Evolutionary conservation across 495 filamentous ascomycete species (phyloP).

Genomic region (Hypoxylon fuscum): DNA sequence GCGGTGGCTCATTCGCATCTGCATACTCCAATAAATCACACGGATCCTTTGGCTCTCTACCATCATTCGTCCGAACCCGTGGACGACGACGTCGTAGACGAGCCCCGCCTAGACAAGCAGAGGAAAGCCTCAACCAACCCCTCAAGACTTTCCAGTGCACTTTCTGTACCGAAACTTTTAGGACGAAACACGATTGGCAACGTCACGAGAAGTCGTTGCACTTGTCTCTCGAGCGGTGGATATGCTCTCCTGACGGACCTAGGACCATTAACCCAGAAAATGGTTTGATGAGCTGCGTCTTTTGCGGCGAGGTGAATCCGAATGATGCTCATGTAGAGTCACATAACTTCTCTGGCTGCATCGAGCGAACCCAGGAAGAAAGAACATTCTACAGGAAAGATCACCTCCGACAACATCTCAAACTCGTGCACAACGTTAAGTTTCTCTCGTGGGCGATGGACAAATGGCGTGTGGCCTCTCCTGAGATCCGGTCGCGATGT

Average conservation of each 20-base stretch:
- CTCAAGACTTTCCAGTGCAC: slow-evolving; percentile 80
- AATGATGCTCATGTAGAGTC: slow-evolving; percentile 68
- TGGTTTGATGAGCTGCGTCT: slow-evolving; percentile 67
- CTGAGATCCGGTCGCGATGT: slow-evolving; percentile 71
- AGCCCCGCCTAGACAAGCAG: slow-evolving; percentile 45
- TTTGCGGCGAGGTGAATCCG: slow-evolving; percentile 70
- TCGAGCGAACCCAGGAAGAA: slow-evolving; percentile 68
- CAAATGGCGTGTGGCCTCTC: slow-evolving; percentile 69
- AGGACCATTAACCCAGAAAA: slow-evolving; percentile 58
- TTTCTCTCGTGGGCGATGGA: slow-evolving; percentile 70
- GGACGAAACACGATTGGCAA: slow-evolving; percentile 86
- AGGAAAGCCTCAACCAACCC: slow-evolving; percentile 43
- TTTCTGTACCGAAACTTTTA: slow-evolving; percentile 83
- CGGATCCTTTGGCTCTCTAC: slow-evolving; percentile 73
- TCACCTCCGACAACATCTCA: slow-evolving; percentile 81
- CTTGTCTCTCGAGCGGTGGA: slow-evolving; percentile 79
- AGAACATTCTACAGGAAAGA: slow-evolving; percentile 87
- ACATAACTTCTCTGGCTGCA: slow-evolving; percentile 77
- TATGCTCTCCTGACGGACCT: slow-evolving; percentile 76
- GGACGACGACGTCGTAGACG: slow-evolving; percentile 76
- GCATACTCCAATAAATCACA: slow-evolving; percentile 74
- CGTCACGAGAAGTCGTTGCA: slow-evolving; percentile 85
- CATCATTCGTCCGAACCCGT: slow-evolving; percentile 59
- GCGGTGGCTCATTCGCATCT: slow-evolving; percentile 74
- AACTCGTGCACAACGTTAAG: slow-evolving; percentile 77